Base-by-base conservation (phyloP, 805 yeast species). In the Zygosaccharomyces siamensis region DNA sequence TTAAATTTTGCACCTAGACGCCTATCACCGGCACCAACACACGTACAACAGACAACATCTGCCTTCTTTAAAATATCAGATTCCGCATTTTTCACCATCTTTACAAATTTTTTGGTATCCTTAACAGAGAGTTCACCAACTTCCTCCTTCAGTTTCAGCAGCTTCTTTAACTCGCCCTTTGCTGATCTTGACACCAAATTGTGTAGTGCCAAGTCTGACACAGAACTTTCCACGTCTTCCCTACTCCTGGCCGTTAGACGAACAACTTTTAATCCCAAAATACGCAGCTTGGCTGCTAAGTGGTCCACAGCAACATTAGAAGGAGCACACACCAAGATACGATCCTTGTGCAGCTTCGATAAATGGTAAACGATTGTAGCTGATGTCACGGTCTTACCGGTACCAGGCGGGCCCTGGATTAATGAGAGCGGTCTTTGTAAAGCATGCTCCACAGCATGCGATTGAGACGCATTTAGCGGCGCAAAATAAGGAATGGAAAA, bases 351-450 rank as follows among this genome's bases (percentile, higher is more conserved):
- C 51, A 82, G 61, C 50, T 80, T 78, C 2, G 81, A 74, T 46
- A 89, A 70, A 59, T 88, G 96, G 57, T 86, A 84, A 27, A 89
- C 79, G 49, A 90, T 86, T 0, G 95, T 83, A 1, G 96, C 92
- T 0, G 96, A 88, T 0, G 96, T 89, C 12, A 88, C 95, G 0
- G 97, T 90, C 63, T 90, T 90, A 64, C 97, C 97, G 0, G 97
- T 90, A 54, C 96, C 96, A 3, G 97, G 97, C 7, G 97, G 97
- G 14, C 97, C 97, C 66, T 90, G 97, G 53, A 89, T 88, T 55
- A 89, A 73, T 5, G 93, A 79, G 39, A 89, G 71, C 1, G 95
- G 96, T 55, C 80, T 73, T 58, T 77, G 77, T 49, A 89, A 66
- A 0, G 84, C 95, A 8, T 75, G 67, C 45, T 76, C 72, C 23